A percentile compares a stretch with the other conserved stretches of the same genome.
These are phyloP conservation scores for Rhizophora apiculata DNA, from an alignment of 345 rosid genomes.

Conservation along the genomic window DNA sequence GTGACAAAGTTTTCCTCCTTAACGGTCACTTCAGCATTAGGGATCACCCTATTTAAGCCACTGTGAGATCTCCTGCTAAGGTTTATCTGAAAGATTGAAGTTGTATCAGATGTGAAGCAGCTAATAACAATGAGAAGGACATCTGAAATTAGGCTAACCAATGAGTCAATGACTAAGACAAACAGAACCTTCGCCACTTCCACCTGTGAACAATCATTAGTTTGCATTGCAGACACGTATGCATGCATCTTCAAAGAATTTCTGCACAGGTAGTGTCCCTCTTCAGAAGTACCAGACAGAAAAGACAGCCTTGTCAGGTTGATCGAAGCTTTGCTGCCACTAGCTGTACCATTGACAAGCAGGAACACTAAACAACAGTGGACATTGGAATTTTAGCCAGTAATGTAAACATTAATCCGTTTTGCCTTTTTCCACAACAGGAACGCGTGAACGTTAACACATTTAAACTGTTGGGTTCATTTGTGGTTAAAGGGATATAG, in stretches of 20 bases:
- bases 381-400: too few species aligned
- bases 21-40: conserved; percentile 2
- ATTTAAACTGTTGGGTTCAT: too few species aligned
- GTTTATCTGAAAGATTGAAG: conserved; percentile 31
- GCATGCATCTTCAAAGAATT: conserved; percentile 32
- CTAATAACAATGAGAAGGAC: background rate
- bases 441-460: too few species aligned
- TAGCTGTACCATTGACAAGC: conserved; percentile 33
- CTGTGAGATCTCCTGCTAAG: conserved; percentile 26
- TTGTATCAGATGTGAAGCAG: conserved; percentile 4
- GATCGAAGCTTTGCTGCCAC: conserved; percentile 41
- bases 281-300: conserved; percentile 43
- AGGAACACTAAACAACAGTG: conserved; percentile 1
- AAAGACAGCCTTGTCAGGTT: conserved; percentile 40
- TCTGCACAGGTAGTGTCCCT: conserved; percentile 25
- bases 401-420: too few species aligned
- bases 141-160: background rate
- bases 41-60: conserved; percentile 9
- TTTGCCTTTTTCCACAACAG: too few species aligned
- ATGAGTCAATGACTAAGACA: background rate
- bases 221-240: conserved; percentile 34
- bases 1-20: conserved; percentile 14
- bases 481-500: too few species aligned
- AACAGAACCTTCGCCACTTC: conserved; percentile 41
- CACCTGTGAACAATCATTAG: conserved; percentile 29